Evolutionary conservation across 176 grass and related monocot species (phyloP), one percentile per base, ranked within the genome.

Genomic region (Eleusine indica): DNA sequence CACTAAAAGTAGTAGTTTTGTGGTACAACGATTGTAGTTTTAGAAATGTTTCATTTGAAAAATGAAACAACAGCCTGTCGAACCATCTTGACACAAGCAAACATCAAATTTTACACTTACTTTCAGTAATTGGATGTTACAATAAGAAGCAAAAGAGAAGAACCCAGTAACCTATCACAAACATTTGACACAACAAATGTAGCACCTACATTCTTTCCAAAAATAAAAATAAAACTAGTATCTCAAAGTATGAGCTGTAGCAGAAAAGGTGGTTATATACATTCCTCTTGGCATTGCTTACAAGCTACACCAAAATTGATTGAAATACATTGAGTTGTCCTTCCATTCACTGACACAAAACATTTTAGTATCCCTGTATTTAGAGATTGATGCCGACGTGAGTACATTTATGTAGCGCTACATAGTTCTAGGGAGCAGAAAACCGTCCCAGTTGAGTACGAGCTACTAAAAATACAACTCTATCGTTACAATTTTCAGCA

Each of bases 101-200:
- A 46, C 49, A 30, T 71, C 46, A 81, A 85, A 32, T 73, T 75
- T 73, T 29, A 40, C 28, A 51, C 28, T 86, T 35, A 35, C 2
- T 88, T 89, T 67, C 57, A 40, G 56, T n/a, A 72, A 58, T 28
- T 60, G 65, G 83, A 77, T 44, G 71, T 65, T 71, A 17, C 66
- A 54, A 78, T 83, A 46, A 35, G 8, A 54, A 70, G 42, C 49
- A 87, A 68, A 48, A 75, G 54, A 38, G 40, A 61, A 43, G 17
- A 78, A 18, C 38, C 46, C 22, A 54, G 44, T 68, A 66, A 78
- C 16, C 29, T 66, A 56, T 48, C 37, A 39, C 51, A 42, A 38
- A 28, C 51, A 84, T 14, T 69, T 56, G 16, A 56, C 6, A 41
- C 60, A 49, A 8, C 13, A 38, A 85, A 16, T n/a, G 35, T 77